Evolutionary conservation across 2,329 filamentous ascomycete genomes (phyloP), one percentile per base, ranked within the genome.

Genomic region (Madurella fahalii): DNA sequence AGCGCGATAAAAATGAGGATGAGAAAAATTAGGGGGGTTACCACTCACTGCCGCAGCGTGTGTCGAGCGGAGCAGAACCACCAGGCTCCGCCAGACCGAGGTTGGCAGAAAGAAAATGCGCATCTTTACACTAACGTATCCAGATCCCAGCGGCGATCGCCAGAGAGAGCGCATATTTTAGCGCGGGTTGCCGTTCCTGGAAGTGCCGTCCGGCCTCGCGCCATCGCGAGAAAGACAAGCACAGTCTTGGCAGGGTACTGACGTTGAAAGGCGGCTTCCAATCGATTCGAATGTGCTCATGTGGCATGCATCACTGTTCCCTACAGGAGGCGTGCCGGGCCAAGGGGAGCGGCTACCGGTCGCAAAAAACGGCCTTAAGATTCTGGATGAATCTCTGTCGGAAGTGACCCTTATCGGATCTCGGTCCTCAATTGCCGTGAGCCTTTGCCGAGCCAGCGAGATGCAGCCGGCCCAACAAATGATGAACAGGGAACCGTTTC

Each of bases 391-490:
- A 20, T 41, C 13, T 9, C 32, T 17, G 15, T 40, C 42, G 32
- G 18, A 31, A 34, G 16, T 17, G 43, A 40, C 30, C 47, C 31
- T 42, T 16, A 47, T 37, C 56, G 60, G 60, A 52, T 52, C 16
- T 55, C 61, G 56, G 58, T 57, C 56, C 59, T 59, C 59, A 62
- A 55, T 54, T 63, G 58, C 61, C 59, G 58, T 43, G 17, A 44
- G 11, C 2, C 43, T 31, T 45, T 63, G 58, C 61, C 61, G 61
- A 58, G 39, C 47, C 39, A 32, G 13, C 34, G 47, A 32, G 20
- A n/a, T 41, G 50, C 46, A 20, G 13, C 25, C 4, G 47, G 50
- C 50, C 53, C 52, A 54, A 50, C 43, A 37, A 34, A 46, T 44
- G 56, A 53, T 48, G 53, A 30, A 46, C 56, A 58, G 46, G 54